A percentile compares a stretch with the other conserved stretches of the same genome.
These are phyloP conservation scores for Pleurotus eryngii DNA, from an alignment of 768 basidiomycete species.

Conservation along the genomic window DNA sequence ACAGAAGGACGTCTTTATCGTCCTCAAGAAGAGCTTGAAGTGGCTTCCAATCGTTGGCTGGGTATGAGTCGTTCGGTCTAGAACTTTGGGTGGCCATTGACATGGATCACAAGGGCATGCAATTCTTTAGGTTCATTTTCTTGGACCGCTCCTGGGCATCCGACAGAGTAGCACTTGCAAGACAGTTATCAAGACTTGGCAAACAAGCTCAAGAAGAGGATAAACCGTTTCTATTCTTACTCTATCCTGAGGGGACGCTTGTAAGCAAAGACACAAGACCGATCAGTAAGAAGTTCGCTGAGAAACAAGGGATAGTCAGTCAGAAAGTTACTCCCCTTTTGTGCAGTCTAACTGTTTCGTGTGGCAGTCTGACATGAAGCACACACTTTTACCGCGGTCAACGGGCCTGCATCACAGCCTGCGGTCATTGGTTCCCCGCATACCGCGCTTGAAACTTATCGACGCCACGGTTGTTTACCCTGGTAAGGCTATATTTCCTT, in stretches of 20 bases:
- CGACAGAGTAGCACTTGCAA: constrained; percentile 66
- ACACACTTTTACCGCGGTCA: constrained; percentile 87
- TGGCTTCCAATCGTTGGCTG: constrained; percentile 84
- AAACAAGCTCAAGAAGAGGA: constrained; percentile 63
- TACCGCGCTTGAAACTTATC: constrained; percentile 76
- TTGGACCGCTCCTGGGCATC: constrained; percentile 88
- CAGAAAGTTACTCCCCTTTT: background rate
- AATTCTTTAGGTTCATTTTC: constrained; percentile 93
- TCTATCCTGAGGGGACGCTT: constrained; percentile 96
- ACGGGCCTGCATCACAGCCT: constrained; percentile 87
- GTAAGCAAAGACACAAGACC: constrained; percentile 85
- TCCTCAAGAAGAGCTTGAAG: constrained; percentile 88
- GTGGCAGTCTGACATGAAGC: constrained; percentile 68
- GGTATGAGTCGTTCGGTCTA: constrained; percentile 42
- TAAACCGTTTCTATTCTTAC: constrained; percentile 73
- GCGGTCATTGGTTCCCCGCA: constrained; percentile 72
- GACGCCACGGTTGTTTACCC: constrained; percentile 93
- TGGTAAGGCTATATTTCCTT: constrained; percentile 40
- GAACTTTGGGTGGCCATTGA: background rate
- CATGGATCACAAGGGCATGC: constrained; percentile 68
- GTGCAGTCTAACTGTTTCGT: background rate
- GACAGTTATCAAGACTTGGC: constrained; percentile 66
- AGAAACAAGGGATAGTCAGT: constrained; percentile 85
- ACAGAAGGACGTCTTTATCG: constrained; percentile 75
- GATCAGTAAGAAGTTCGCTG: constrained; percentile 81